Base-by-base conservation (phyloP, 495 filamentous ascomycete genomes). In the Penicillium pancosmium region DNA sequence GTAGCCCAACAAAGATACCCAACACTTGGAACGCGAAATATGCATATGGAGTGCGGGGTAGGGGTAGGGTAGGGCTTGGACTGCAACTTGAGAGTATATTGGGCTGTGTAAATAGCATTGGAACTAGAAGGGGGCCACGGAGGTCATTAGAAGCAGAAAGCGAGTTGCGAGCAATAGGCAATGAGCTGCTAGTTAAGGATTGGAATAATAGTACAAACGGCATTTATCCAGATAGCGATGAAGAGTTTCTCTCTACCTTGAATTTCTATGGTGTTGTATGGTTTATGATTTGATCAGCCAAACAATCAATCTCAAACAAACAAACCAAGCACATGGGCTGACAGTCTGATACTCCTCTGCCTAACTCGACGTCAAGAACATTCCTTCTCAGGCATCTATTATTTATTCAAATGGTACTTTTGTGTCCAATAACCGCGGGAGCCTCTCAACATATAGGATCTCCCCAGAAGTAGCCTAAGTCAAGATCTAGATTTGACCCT, bases 391-490 rank as follows among this genome's bases (percentile, higher is more conserved):
- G 19, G 3, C 12, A 13, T 25, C 46, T 27, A 25, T 25, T 13
- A 12, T n/a, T 48, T 27, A 27, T 48, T 48, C 46, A 23, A n/a
- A 27, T 27, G 46, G 5, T 27, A 48, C 19, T 48, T 48, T 48
- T 48, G 46, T 48, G 9, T 9, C 8, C 3, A 19, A 18, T 46
- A 13, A 10, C 41, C 41, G 3, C 15, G 15, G 9, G 18, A 10
- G 4, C 3, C 10, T 34, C 23, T 72, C 38, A 73, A 43, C 63
- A 73, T 4, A 74, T 60, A 16, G 72, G 60, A 54, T 73, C 72
- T 41, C 66, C 65, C 70, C 68, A 74, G 52, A 70, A 63, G 60
- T 73, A 74, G 0, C 62, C 69, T 56, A 75, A 52, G 18, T 73
- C 73, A 52, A 76, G 50, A 41, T 75, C 71, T 47, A 78, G n/a